Base-by-base conservation (phyloP, 1,284 basidiomycete species). In the Irpex lacteus region DNA sequence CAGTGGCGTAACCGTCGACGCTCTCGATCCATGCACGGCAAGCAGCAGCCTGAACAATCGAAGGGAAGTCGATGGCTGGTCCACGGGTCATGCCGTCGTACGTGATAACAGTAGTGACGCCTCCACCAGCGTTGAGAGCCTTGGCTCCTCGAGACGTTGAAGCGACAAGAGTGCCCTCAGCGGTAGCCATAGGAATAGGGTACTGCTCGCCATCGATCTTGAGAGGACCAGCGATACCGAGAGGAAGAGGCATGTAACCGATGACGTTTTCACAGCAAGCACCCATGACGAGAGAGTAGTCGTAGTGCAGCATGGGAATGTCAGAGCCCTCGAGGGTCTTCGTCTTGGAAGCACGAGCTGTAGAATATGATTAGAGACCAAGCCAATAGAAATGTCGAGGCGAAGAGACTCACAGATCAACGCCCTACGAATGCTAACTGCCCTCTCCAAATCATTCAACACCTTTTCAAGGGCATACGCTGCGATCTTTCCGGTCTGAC, bases 251-350 rank as follows among this genome's bases (percentile, higher is more conserved):
- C 78, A 98, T 96, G 77, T 92, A 99, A 21, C 98, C 98, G 57
- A 99, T 88, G 59, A 99, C 98, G 75, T 99, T 99, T 80, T 99
- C 98, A 78, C 98, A 99, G 80, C 98, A 99, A 3, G 97, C 96
- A 66, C 97, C 97, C 69, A 97, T 87, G 61, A 99, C 96, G 32
- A 92, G 88, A 49, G 91, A 89, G 80, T 99, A 99, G 78, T 98
- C 95, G 78, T 98, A 99, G 75, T 90, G 81, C 40, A 84, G 75
- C 83, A 92, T 89, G 0, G 98, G 98, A 15, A 99, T 80, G 56
- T 90, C 86, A 1, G 94, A 96, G 21, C 77, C 69, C 75, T 99
- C 98, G 54, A 99, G 84, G 0, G 94, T 93, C 76, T 92, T 88
- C 0, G 94, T 98, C 38, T 81, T 77, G 1, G 95, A 95, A 1